Evolutionary conservation across 2,329 filamentous ascomycete genomes (phyloP).

Genomic region (Scytalidium lignicola): DNA sequence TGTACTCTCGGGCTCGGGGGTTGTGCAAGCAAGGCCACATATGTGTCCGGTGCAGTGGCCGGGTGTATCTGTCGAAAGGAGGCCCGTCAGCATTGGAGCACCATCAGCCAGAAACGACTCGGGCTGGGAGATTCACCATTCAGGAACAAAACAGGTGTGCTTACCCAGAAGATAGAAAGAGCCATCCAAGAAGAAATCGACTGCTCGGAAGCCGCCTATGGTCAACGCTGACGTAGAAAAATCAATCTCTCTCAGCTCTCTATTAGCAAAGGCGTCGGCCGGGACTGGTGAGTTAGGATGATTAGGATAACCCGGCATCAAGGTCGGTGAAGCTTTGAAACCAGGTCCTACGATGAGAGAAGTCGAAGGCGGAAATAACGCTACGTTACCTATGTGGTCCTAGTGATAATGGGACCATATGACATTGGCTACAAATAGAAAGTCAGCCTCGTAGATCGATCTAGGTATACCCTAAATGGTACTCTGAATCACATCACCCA

Average conservation of each 20-base stretch:
- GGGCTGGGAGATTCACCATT: too few species aligned
- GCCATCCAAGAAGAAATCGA: slow-evolving; percentile 51
- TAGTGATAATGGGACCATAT: slow-evolving; percentile 40
- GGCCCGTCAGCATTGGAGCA: too few species aligned
- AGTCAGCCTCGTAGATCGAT: too few species aligned
- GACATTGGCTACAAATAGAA: too few species aligned
- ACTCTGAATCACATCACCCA: too few species aligned
- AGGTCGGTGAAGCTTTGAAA: slow-evolving; percentile 27
- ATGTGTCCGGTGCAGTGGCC: slow-evolving; percentile 46
- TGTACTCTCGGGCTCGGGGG: slow-evolving; percentile 20
- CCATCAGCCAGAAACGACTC: too few species aligned
- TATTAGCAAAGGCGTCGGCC: neutral
- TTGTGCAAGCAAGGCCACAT: slow-evolving; percentile 41
- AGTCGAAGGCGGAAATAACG: slow-evolving; percentile 39
- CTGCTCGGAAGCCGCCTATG: slow-evolving; percentile 38
- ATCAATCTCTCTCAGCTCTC: too few species aligned
- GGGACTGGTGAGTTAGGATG: neutral
- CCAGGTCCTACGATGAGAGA: slow-evolving; percentile 48
- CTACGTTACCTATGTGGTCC: slow-evolving; percentile 47
- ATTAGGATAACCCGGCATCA: slow-evolving; percentile 42
- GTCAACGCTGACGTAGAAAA: too few species aligned
- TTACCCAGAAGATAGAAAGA: slow-evolving; percentile 46
- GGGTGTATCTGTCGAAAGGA: too few species aligned
- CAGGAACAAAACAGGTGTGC: too few species aligned
- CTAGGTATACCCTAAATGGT: too few species aligned